Percentiles rank a stretch among this genome's conserved stretches.
Conservation (phyloP, 164 flowering plant genomes). For the Piper betle region DNA sequence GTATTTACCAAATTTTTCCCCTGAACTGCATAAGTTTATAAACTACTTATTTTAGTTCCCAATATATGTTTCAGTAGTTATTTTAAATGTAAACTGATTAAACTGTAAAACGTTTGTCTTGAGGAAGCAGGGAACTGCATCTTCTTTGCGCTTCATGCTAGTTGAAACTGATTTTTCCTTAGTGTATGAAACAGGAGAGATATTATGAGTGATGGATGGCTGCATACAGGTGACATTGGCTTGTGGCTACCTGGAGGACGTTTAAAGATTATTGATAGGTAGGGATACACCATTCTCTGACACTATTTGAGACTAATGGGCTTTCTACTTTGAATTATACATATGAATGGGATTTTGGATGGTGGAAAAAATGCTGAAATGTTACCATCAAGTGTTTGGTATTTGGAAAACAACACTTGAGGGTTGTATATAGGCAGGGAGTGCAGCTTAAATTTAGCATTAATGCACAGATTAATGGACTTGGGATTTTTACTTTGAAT, state of each 20-base stretch:
- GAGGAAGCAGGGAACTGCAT: neutral
- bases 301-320: neutral
- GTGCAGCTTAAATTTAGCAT: no score
- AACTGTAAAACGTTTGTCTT: neutral
- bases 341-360: neutral
- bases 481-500: no score
- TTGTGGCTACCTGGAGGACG: slow-evolving; percentile 74
- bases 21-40: neutral
- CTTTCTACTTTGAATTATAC: neutral
- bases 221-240: slow-evolving; percentile 94
- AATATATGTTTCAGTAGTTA: neutral
- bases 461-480: no score
- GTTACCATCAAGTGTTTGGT: neutral
- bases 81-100: neutral
- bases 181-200: slow-evolving; percentile 50
- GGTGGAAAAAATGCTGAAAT: neutral
- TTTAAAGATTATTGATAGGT: slow-evolving; percentile 93
- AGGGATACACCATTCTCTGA: neutral
- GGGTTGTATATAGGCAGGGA: no score
- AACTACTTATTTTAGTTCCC: neutral
- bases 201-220: slow-evolving; percentile 84
- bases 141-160: neutral
- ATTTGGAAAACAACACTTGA: no score
- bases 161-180: neutral
- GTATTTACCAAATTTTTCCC: slow-evolving; percentile 20